Conservation (phyloP, 257 asterid species). For the Solanum peruvianum region DNA sequence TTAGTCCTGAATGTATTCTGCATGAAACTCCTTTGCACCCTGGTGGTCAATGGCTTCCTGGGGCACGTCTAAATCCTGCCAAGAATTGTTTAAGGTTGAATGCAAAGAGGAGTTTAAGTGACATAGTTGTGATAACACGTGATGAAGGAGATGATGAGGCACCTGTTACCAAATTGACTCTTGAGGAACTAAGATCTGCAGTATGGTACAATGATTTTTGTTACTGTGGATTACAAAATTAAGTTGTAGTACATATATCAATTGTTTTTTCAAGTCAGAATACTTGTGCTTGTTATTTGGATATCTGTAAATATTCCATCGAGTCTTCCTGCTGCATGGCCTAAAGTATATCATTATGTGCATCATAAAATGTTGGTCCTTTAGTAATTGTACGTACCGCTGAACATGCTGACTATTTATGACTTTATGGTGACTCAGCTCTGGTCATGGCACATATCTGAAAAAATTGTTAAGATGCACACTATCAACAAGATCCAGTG, state of each 20-base stretch:
- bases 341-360: not conserved
- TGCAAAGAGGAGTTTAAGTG: conserved; percentile 37
- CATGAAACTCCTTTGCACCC: conserved; percentile 55
- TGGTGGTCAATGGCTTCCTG: conserved; percentile 91
- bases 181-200: conserved; percentile 48
- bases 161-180: conserved; percentile 52
- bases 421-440: not conserved
- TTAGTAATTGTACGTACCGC: not conserved
- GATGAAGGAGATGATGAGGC: conserved; percentile 63
- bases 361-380: not conserved
- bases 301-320: not conserved
- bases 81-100: conserved; percentile 51
- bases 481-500: not conserved
- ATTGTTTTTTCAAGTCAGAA: not conserved
- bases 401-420: not conserved
- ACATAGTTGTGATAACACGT: conserved; percentile 55
- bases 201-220: conserved; percentile 55
- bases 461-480: not conserved
- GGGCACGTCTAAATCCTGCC: conserved; percentile 64
- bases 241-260: not conserved
- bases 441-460: not conserved
- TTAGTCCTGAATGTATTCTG: conserved; percentile 68
- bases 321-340: not conserved
- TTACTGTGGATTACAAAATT: not conserved
- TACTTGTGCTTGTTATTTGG: not conserved